Evolutionary conservation across 768 basidiomycete genomes (phyloP), one percentile per base, ranked within the genome.

Genomic region (Lactifluus echinatus): DNA sequence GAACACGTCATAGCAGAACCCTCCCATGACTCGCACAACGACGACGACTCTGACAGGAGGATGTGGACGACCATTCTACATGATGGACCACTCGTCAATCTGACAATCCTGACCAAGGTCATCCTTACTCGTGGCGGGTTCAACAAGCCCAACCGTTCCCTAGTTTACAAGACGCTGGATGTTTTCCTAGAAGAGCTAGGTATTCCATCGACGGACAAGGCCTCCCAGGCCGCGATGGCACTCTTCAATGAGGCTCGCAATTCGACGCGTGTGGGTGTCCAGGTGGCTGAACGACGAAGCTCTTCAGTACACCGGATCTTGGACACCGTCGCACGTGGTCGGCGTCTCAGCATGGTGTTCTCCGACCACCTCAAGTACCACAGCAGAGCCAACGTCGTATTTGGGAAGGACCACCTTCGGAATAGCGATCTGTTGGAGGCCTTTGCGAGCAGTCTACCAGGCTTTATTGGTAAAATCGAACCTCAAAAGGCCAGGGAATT

Each of bases 151-250:
- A 28, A 8, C 23, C 56, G 53, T 28, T 46, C 56, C 5, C 33
- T 57, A 17, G 53, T 45, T 19, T 57, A 51, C 50, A 37, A 11
- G 15, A 34, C 51, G n/a, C 45, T 57, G 29, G 45, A 57, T 24
- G 11, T 52, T 6, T 51, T 57, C 29, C 17, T 46, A 29, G 53
- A 23, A 19, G 29, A 33, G 11, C 51, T 57, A 17, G 23, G 23
- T 17, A 48, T 53, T 1, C 8, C 46, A 23, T 1, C 8, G 37
- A 23, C 45, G 19, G 29, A 29, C 31, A 1, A 24, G 29, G 2
- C 29, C 34, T 17, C 40, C 45, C 3, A 15, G 19, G 1, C 12
- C 24, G 15, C 46, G 17, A 36, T 40, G 19, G 12, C 7, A 4
- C 8, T 24, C 4, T 58, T 58, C 39, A n/a, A 57, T 2, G 1